Evolutionary conservation across 768 basidiomycete genomes (phyloP), one percentile per base, ranked within the genome.

Genomic region (Rhodosporidiobolus odoratus): DNA sequence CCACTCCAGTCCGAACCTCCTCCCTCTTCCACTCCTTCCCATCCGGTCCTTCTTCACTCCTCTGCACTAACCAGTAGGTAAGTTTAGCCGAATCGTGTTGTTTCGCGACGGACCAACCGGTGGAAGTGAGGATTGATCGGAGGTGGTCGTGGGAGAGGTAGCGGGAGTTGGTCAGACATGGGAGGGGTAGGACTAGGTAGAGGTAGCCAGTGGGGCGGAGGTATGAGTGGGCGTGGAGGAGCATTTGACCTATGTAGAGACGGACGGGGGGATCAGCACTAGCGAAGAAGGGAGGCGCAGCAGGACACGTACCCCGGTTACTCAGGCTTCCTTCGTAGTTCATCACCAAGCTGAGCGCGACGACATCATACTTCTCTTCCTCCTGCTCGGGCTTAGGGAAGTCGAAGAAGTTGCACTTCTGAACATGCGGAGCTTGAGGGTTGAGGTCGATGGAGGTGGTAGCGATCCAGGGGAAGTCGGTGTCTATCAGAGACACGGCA

Each of bases 371-470:
- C 45, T 58, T 40, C 41, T 66, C 65, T 34, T 62, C 66, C 0
- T 61, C 60, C 12, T 7, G 2, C 0, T 12, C 8, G 3, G 76
- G 76, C 2, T 62, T 10, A 5, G 73, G 67, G 43, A 71, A 75
- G 40, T 77, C 71, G 66, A 76, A 72, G 50, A 77, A 77, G 67
- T 77, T 72, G 35, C 43, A 70, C 62, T 72, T 62, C n/a, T 68
- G 35, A 34, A 77, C 76, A 40, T 75, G 69, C 16, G 63, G 48
- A 0, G 73, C 72, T 61, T 72, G 69, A 21, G 75, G 72, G 66
- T 77, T 77, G 23, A 77, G 67, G 67, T 77, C 76, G 61, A 76
- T 75, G 34, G 72, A 75, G 38, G 72, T 76, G 3, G 73, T 58
- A n/a, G 73, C 56, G 62, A 77, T 73, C 68, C 74, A 75, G 0